A percentile compares a stretch with the other conserved stretches of the same genome.
These are phyloP conservation scores for Fomitiporia mediterranea DNA, from an alignment of 1,284 basidiomycete species.

Conservation along the genomic window DNA sequence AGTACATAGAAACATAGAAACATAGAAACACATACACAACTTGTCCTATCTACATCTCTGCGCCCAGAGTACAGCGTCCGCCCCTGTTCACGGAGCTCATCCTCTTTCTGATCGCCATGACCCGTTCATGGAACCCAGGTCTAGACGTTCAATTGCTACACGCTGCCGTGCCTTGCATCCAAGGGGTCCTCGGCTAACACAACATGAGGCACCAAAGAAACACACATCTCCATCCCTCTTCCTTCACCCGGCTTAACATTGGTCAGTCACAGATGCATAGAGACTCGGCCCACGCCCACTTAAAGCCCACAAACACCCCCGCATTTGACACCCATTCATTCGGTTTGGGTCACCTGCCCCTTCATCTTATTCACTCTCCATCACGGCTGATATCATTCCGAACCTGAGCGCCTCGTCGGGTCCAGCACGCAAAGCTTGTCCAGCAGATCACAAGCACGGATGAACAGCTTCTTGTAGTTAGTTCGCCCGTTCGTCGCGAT, in stretches of 20 bases:
- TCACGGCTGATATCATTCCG: slow-evolving; percentile 8
- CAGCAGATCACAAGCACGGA: neutral
- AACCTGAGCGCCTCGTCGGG: neutral
- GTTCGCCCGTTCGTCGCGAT: neutral
- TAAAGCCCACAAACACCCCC: neutral
- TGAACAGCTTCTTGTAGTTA: neutral
- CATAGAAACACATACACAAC: no score
- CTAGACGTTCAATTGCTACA: neutral
- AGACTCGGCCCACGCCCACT: neutral
- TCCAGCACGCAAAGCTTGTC: neutral
- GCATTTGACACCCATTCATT: neutral
- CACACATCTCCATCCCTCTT: neutral
- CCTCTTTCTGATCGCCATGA: no score
- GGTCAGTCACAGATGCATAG: neutral
- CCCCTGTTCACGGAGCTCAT: no score
- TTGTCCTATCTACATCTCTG: no score
- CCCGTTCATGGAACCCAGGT: neutral
- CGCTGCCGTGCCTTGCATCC: neutral
- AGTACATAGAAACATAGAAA: no score
- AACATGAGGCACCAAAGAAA: neutral
- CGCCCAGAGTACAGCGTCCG: no score
- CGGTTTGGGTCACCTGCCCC: neutral
- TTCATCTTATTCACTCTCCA: neutral
- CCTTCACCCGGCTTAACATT: neutral
- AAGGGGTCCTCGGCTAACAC: neutral